phyloP scores from a whole-genome alignment of 495 filamentous ascomycete species.

The Penicillium odoratum region DNA sequence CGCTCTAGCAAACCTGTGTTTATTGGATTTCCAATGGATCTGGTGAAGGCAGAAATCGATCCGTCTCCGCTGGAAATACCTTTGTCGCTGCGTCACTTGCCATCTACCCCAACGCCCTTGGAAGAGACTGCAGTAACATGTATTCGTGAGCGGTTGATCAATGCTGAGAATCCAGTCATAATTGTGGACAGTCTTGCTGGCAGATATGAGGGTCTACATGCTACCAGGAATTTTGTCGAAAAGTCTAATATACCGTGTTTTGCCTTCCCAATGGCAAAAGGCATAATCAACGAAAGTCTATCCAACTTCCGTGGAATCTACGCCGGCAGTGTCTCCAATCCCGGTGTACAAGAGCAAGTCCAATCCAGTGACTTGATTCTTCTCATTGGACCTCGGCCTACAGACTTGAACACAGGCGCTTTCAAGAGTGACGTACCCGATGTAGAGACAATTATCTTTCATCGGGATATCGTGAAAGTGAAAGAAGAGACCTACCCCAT shows the following conservation, averaged over 20 bases:
- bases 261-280: constrained; percentile 15
- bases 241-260: constrained; percentile 9
- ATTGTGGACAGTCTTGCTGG: constrained; percentile 13
- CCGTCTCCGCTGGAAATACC: constrained; percentile 8
- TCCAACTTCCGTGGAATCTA: constrained; percentile 11
- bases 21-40: constrained; percentile 15
- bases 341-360: constrained; percentile 7
- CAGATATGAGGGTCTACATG: constrained; percentile 1
- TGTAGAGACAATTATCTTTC: constrained; percentile 12
- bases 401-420: constrained; percentile 13
- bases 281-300: constrained; percentile 13
- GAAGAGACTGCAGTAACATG: constrained; percentile 9
- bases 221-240: constrained; percentile 10
- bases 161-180: constrained; percentile 10
- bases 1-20: constrained; percentile 16
- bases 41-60: constrained; percentile 13
- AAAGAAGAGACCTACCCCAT: not conserved
- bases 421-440: constrained; percentile 10
- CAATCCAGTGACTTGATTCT: constrained; percentile 16
- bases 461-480: constrained; percentile 6
- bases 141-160: not conserved
- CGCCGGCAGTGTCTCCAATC: constrained; percentile 1
- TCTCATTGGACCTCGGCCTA: constrained; percentile 11
- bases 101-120: not conserved
- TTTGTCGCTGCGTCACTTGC: not conserved